A percentile compares a stretch with the other conserved stretches of the same genome.
These are phyloP conservation scores for Lophium mytilinum DNA, from an alignment of 495 filamentous ascomycete species.

Conservation along the genomic window DNA sequence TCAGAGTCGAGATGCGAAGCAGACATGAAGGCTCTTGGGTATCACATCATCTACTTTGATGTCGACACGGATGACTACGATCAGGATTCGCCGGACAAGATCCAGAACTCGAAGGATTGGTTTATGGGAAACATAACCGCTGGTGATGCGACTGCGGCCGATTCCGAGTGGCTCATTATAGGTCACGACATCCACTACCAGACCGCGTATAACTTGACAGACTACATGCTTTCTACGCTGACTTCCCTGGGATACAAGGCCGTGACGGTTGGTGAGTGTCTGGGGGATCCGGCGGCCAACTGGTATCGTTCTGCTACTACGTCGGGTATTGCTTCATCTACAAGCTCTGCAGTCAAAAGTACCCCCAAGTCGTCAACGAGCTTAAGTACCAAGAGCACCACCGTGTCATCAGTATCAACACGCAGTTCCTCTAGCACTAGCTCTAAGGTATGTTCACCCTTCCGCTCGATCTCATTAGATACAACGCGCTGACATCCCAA, in stretches of 20 bases:
- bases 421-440: background rate
- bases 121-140: conserved; percentile 45
- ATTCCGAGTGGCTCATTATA: conserved; percentile 55
- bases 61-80: conserved; percentile 71
- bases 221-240: conserved; percentile 52
- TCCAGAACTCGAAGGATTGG: conserved; percentile 66
- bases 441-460: background rate
- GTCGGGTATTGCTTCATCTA: background rate
- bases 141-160: conserved; percentile 39
- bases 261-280: conserved; percentile 23
- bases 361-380: background rate
- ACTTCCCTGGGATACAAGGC: conserved; percentile 20
- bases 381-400: background rate
- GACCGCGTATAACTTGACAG: conserved; percentile 66
- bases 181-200: conserved; percentile 74
- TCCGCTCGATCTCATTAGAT: background rate
- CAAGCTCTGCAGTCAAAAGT: background rate
- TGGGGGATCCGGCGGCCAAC: conserved; percentile 20
- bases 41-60: conserved; percentile 68
- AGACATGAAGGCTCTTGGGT: conserved; percentile 58
- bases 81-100: conserved; percentile 49
- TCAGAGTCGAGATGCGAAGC: conserved; percentile 47
- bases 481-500: background rate
- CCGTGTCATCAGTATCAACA: background rate
- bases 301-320: conserved; percentile 19